Percentiles rank a stretch among this genome's conserved stretches.
These are phyloP conservation scores for Marasmius fiardii DNA, from an alignment of 1,284 basidiomycete genomes.

Conservation along the genomic window DNA sequence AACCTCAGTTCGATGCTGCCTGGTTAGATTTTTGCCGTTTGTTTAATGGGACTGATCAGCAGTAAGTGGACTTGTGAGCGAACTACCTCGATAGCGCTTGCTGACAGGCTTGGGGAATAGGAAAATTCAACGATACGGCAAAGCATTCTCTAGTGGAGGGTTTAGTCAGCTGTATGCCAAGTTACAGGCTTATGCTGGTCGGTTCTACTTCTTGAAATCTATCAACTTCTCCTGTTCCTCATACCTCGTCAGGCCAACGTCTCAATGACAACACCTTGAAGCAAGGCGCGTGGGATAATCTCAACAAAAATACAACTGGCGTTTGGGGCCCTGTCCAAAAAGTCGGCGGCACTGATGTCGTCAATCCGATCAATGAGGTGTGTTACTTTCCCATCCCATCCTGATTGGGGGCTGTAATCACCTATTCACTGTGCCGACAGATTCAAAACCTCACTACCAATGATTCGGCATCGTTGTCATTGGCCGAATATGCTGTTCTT, in stretches of 20 bases:
- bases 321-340: constrained; percentile 30
- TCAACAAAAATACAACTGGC: constrained; percentile 31
- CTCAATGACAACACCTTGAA: constrained; percentile 31
- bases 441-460: constrained; percentile 37
- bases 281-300: constrained; percentile 34
- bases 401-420: not conserved
- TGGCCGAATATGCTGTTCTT: constrained; percentile 36
- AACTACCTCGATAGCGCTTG: not conserved
- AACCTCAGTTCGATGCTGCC: constrained; percentile 36
- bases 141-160: constrained; percentile 32
- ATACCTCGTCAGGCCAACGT: constrained; percentile 23
- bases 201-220: constrained; percentile 4
- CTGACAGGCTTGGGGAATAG: constrained; percentile 15
- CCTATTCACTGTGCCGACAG: constrained; percentile 15
- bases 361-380: constrained; percentile 35
- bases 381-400: not conserved
- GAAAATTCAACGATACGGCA: constrained; percentile 34
- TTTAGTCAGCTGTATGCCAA: constrained; percentile 39
- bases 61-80: constrained; percentile 25
- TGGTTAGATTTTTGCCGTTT: constrained; percentile 40
- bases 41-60: constrained; percentile 33
- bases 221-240: not conserved
- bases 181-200: constrained; percentile 39
- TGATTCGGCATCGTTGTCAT: constrained; percentile 33
- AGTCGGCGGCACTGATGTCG: constrained; percentile 36